Conservation (phyloP, 495 filamentous ascomycete genomes). For the Aspergillus ostianus region DNA sequence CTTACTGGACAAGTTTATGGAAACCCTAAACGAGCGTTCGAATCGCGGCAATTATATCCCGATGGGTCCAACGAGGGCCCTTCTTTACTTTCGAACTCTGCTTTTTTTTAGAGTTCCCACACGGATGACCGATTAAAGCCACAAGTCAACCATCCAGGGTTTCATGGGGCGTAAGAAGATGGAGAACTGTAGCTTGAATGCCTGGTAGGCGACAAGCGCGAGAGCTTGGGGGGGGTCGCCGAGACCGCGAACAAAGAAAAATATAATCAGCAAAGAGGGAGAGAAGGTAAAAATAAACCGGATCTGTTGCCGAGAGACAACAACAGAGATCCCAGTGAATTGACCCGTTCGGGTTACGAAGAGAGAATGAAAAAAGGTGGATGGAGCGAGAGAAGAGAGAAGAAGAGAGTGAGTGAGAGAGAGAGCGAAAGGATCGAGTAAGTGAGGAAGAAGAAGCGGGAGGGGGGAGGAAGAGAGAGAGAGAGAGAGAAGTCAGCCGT, state of each 20-base stretch:
- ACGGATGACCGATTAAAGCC: background rate
- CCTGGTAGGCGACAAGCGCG: background rate
- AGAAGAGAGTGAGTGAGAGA: conserved; percentile 6
- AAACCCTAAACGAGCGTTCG: background rate
- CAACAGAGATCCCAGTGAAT: conserved; percentile 14
- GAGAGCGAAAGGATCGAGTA: conserved; percentile 5
- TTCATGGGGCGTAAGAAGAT: background rate
- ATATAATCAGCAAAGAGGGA: background rate
- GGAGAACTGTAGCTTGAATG: background rate
- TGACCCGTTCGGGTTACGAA: conserved; percentile 12
- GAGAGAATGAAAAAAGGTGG: conserved; percentile 8
- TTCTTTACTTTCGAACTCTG: background rate
- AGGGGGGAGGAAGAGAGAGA: conserved; percentile 1
- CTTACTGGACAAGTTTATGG: background rate
- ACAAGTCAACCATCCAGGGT: background rate
- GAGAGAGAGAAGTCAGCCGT: conserved; percentile 2
- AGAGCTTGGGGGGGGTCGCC: background rate
- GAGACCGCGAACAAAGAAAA: conserved; percentile 1
- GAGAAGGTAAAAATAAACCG: background rate
- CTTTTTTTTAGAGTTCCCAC: background rate
- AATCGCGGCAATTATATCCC: background rate
- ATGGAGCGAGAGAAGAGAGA: conserved; percentile 13
- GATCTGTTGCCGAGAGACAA: conserved; percentile 2
- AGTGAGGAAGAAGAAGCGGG: background rate
- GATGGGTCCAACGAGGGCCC: background rate